A percentile compares a stretch with the other conserved stretches of the same genome.
phyloP scores from a whole-genome alignment of 139 green algal genomes.

The Chlorella ohadii region DNA sequence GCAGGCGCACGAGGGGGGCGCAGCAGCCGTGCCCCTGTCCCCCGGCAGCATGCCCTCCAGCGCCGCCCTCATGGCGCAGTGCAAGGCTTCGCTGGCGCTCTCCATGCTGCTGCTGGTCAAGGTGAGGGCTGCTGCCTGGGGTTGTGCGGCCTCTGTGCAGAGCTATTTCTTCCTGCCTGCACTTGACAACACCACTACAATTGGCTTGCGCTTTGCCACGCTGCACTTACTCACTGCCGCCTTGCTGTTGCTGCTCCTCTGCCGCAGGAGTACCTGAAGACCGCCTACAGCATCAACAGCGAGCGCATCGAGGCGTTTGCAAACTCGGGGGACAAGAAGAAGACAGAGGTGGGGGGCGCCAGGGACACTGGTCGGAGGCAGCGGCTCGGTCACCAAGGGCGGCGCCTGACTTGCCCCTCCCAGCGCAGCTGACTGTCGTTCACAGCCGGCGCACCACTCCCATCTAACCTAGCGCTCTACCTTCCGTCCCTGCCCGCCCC shows the following conservation, averaged over 20 bases:
- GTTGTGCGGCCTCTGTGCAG: too few species aligned
- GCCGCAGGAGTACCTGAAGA: constrained; percentile 62
- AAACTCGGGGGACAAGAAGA: constrained; percentile 1
- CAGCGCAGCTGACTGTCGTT: too few species aligned
- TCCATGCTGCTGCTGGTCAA: constrained; percentile 82
- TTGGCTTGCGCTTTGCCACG: too few species aligned
- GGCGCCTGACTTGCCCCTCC: too few species aligned
- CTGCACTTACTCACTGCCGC: too few species aligned
- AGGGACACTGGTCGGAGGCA: too few species aligned
- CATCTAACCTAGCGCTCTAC: too few species aligned
- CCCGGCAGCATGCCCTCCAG: background rate
- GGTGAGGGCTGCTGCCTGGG: too few species aligned
- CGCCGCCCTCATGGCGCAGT: constrained; percentile 1
- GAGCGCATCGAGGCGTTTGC: constrained; percentile 55
- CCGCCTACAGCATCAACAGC: constrained; percentile 59
- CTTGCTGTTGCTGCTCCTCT: too few species aligned
- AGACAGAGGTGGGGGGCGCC: background rate
- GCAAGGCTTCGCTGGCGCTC: constrained; percentile 54
- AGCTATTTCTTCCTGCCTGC: too few species aligned
- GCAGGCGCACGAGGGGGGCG: background rate
- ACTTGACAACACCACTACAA: too few species aligned
- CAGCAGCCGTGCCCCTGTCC: background rate
- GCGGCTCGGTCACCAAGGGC: background rate
- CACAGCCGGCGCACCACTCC: too few species aligned
- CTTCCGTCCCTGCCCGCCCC: background rate